Base-by-base conservation (phyloP, 495 filamentous ascomycete species). In the Lasiosphaeria hispida region DNA sequence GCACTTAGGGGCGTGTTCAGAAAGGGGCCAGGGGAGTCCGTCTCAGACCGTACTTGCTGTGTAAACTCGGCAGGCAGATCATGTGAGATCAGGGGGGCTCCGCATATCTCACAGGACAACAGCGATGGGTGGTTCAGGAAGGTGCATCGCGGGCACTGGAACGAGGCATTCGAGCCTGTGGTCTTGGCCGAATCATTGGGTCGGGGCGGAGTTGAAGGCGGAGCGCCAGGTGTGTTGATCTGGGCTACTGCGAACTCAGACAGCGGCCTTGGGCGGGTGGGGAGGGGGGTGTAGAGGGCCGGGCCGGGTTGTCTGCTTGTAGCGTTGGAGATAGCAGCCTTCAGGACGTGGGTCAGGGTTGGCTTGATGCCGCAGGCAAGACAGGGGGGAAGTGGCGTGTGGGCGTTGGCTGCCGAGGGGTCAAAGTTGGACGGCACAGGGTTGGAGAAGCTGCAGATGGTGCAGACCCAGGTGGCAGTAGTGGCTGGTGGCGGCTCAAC, bases 361-460 rank as follows among this genome's bases (percentile, higher is more conserved):
- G 94, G 95, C 65, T 91, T 95, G 66, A 99, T 96, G 1, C 94
- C 94, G 69, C 94, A 99, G 1, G 91, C 87, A 35, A 96, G 75
- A 72, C 94, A 99, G 57, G 95, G 88, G 9, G 91, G 87, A 23
- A 97, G 72, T 38, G 89, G 83, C 1, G 86, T 91, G 50, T 89
- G 80, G 9, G 83, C 81, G 49, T 81, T 93, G 9, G 88, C 88
- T 3, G 87, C 87, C 1, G 85, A 77, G 0, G 89, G 85, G 57
- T 96, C 92, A 65, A 97, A 97, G 67, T 96, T 96, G 13, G 88
- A 88, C 0, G 94, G 92, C 2, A 97, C 83, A 0, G 90, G 88
- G 65, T 99, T 99, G n/a, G 94, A 95, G 68, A 96, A 93, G 43
- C 89, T 91, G 75, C 94, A 98, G 67, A 98, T 97, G 2, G 90